Evolutionary conservation across 805 yeast genomes (phyloP).

Genomic region (Sugiyamaella mastotermitis): DNA sequence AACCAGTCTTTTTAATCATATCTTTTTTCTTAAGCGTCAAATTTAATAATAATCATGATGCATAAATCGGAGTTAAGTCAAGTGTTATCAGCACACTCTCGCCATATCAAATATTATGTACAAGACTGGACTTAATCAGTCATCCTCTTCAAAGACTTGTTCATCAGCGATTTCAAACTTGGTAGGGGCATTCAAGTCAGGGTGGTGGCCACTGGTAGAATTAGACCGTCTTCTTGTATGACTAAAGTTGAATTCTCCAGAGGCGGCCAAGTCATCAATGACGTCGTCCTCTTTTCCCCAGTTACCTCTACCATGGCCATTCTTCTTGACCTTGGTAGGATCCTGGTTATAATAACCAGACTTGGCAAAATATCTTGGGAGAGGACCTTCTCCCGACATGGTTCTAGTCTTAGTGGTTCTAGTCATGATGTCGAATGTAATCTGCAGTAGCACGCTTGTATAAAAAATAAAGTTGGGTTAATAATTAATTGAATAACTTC

Average conservation of each 20-base stretch:
- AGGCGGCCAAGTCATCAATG: slow-evolving; percentile 52
- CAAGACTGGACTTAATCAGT: too few relatives aligned
- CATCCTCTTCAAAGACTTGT: slow-evolving; percentile 23
- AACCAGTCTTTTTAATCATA: too few relatives aligned
- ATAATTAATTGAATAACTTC: neutral
- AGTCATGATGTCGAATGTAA: slow-evolving; percentile 16
- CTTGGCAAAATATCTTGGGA: slow-evolving; percentile 71
- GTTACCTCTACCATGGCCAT: slow-evolving; percentile 80
- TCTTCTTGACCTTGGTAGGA: slow-evolving; percentile 73
- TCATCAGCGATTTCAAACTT: slow-evolving; percentile 20
- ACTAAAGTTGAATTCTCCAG: slow-evolving; percentile 44
- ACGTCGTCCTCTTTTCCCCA: slow-evolving; percentile 88
- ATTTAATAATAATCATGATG: too few relatives aligned
- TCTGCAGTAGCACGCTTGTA: too few relatives aligned
- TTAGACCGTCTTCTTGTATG: slow-evolving; percentile 33
- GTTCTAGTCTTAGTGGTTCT: slow-evolving; percentile 17
- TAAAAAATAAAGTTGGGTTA: neutral
- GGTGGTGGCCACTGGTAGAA: slow-evolving; percentile 21
- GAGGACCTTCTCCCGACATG: slow-evolving; percentile 10
- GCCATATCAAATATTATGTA: too few relatives aligned
- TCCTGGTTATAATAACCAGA: slow-evolving; percentile 61
- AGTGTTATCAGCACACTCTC: too few relatives aligned
- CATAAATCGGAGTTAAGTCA: too few relatives aligned
- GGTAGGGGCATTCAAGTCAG: slow-evolving; percentile 13
- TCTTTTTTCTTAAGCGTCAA: too few relatives aligned